A percentile compares a stretch with the other conserved stretches of the same genome.
phyloP scores from a whole-genome alignment of 352 stramenopile species.

The Globisporangium viniferum region DNA sequence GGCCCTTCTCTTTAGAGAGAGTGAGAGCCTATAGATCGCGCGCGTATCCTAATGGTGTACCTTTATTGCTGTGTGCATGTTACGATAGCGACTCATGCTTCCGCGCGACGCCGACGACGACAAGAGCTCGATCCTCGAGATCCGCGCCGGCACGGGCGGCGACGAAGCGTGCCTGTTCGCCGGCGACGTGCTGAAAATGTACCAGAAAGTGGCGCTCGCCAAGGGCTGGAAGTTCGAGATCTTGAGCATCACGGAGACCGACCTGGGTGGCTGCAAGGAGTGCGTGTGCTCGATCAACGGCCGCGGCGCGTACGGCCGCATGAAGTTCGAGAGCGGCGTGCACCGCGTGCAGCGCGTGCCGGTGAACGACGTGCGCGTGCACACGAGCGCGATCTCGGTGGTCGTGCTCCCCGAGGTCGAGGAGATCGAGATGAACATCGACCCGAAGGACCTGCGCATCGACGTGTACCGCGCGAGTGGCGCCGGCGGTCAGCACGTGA shows the following conservation, averaged over 20 bases:
- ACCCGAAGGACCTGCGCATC: slow-evolving; percentile 96
- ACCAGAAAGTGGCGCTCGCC: slow-evolving; percentile 79
- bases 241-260: slow-evolving; percentile 81
- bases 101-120: slow-evolving; percentile 89
- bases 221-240: slow-evolving; percentile 92
- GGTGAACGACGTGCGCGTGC: slow-evolving; percentile 94
- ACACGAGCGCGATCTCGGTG: slow-evolving; percentile 98
- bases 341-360: slow-evolving; percentile 98
- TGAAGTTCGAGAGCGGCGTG: slow-evolving; percentile 98
- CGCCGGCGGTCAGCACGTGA: slow-evolving; percentile 98
- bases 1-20: neutral
- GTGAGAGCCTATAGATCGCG: neutral
- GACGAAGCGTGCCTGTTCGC: slow-evolving; percentile 97
- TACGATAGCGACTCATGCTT: slow-evolving; percentile 59
- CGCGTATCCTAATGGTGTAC: neutral
- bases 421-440: slow-evolving; percentile 85
- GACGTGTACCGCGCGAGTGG: slow-evolving; percentile 96
- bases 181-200: slow-evolving; percentile 92
- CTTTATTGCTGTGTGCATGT: neutral
- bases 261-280: slow-evolving; percentile 84
- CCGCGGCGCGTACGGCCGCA: slow-evolving; percentile 91
- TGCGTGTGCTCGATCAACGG: slow-evolving; percentile 69
- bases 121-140: slow-evolving; percentile 97
- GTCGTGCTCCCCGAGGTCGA: slow-evolving; percentile 93
- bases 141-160: slow-evolving; percentile 94